These are phyloP conservation scores for Chloris gayana DNA, from an alignment of 176 grass and related monocot species.

Conservation along the genomic window DNA sequence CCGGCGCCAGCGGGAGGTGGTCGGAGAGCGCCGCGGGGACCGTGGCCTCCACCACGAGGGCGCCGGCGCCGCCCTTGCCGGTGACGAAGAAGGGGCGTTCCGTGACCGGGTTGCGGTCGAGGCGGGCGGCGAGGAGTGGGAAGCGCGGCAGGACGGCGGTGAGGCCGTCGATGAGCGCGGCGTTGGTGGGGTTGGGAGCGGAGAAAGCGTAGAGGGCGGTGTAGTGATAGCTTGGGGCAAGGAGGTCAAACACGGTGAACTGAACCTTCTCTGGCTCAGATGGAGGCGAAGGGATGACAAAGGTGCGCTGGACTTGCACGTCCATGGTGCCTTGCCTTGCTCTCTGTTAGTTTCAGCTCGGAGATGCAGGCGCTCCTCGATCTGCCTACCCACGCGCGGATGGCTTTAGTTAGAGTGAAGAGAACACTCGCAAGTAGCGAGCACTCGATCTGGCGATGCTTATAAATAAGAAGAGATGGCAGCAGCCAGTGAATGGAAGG, in stretches of 20 bases:
- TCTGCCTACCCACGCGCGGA: too few species aligned
- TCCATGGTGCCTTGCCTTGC: slow-evolving; percentile 31
- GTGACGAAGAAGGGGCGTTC: slow-evolving; percentile 23
- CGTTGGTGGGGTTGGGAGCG: slow-evolving; percentile 43
- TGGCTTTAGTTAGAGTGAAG: too few species aligned
- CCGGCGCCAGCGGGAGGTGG: slow-evolving; percentile 41
- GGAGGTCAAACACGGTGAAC: slow-evolving; percentile 57
- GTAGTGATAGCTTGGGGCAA: slow-evolving; percentile 43
- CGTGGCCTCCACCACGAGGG: slow-evolving; percentile 42
- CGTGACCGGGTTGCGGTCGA: not conserved
- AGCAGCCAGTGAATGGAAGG: too few species aligned
- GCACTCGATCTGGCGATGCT: too few species aligned
- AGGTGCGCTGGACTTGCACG: slow-evolving; percentile 37
- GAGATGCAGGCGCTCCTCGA: too few species aligned
- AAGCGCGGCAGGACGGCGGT: slow-evolving; percentile 37
- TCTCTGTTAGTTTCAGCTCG: too few species aligned
- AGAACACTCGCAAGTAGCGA: too few species aligned
- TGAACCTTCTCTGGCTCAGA: slow-evolving; percentile 11
- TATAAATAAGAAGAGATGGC: too few species aligned
- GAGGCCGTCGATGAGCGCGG: slow-evolving; percentile 26
- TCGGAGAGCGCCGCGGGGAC: slow-evolving; percentile 38
- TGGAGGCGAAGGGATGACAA: not conserved
- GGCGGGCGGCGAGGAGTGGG: slow-evolving; percentile 42
- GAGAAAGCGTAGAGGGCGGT: slow-evolving; percentile 51
- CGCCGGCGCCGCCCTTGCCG: slow-evolving; percentile 15